These are phyloP conservation scores for Phytophthora tentaculata DNA, from an alignment of 352 stramenopile species.

Conservation along the genomic window DNA sequence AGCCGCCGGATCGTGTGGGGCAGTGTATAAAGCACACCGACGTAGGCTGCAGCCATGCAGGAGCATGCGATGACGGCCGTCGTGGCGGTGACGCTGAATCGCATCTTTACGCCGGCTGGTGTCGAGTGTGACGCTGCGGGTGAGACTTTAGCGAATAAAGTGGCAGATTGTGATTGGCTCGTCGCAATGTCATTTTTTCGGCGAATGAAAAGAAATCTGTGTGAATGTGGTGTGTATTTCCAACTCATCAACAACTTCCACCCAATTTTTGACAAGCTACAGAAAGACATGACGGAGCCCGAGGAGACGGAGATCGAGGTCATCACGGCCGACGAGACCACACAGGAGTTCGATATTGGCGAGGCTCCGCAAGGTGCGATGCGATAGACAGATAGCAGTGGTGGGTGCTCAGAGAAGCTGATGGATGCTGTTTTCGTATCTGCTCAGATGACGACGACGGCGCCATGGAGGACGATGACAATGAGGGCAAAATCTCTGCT, in stretches of 20 bases:
- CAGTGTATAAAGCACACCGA: conserved; percentile 87
- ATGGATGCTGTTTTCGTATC: background rate
- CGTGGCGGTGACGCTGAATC: conserved; percentile 74
- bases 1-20: conserved; percentile 75
- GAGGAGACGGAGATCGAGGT: conserved; percentile 81
- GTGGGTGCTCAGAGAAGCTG: background rate
- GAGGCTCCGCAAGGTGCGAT: conserved; percentile 72
- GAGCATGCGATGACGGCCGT: conserved; percentile 80
- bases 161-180: conserved; percentile 44
- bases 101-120: conserved; percentile 54
- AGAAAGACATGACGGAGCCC: conserved; percentile 28
- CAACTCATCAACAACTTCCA: conserved; percentile 27
- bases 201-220: conserved; percentile 22
- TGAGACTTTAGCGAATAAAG: conserved; percentile 32
- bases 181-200: conserved; percentile 15
- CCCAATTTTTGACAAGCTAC: conserved; percentile 33
- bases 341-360: conserved; percentile 85
- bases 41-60: conserved; percentile 83
- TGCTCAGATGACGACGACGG: conserved; percentile 68
- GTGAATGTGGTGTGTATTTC: background rate
- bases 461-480: conserved; percentile 66
- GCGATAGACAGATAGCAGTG: background rate
- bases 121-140: background rate
- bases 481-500: conserved; percentile 67
- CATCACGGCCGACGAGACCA: conserved; percentile 82